Percentiles rank a stretch among this genome's conserved stretches.
Conservation (phyloP, 2,329 filamentous ascomycete genomes). For the Cryphonectria carpinicola region DNA sequence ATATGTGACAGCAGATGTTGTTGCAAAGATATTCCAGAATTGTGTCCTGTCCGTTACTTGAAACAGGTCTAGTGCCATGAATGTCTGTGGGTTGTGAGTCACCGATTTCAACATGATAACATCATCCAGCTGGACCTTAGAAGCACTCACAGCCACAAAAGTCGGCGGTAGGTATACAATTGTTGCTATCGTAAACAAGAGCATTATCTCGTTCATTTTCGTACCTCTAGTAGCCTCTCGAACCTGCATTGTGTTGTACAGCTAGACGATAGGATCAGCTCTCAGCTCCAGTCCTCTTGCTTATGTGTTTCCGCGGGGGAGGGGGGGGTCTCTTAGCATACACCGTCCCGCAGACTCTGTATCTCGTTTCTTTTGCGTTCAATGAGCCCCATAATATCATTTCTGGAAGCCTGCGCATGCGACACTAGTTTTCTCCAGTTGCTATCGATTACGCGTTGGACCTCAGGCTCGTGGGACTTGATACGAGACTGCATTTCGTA, state of each 20-base stretch:
- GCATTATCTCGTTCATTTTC: background rate
- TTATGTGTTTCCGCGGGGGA: background rate
- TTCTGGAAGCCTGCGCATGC: background rate
- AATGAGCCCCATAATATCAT: background rate
- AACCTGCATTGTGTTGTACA: background rate
- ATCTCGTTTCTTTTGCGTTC: background rate
- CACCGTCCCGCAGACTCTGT: background rate
- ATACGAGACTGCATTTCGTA: background rate
- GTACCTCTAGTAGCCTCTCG: background rate
- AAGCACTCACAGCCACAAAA: background rate
- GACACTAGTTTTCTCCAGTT: background rate
- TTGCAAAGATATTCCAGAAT: background rate
- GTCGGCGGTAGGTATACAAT: constrained; percentile 1
- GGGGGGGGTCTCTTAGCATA: background rate
- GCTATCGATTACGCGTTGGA: background rate
- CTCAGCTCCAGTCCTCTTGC: background rate
- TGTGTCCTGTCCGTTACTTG: background rate
- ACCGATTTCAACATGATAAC: background rate
- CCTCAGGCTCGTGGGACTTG: background rate
- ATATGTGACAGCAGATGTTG: background rate
- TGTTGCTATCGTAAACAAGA: constrained; percentile 2
- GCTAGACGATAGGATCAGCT: background rate
- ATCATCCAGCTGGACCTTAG: background rate
- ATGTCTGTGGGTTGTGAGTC: background rate
- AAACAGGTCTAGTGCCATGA: background rate